Percentiles rank a stretch among this genome's conserved stretches.
phyloP scores from a whole-genome alignment of 495 filamentous ascomycete genomes.

The Aspergillus ellipticus region DNA sequence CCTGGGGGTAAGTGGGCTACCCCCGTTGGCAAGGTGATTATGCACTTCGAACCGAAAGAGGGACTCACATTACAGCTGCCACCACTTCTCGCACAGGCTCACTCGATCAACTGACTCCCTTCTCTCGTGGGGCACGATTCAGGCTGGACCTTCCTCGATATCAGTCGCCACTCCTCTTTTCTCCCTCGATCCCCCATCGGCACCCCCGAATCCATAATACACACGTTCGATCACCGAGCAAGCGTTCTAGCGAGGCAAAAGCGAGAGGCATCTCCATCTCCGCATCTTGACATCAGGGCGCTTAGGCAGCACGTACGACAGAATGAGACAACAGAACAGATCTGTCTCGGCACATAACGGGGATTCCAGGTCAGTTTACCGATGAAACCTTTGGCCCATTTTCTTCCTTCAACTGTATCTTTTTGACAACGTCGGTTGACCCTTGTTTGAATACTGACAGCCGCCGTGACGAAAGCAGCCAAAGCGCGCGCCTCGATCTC shows the following conservation, averaged over 20 bases:
- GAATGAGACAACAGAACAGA: neutral
- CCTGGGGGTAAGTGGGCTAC: neutral
- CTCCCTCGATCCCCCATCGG: neutral
- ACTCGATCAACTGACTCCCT: neutral
- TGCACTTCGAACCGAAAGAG: neutral
- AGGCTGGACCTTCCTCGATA: neutral
- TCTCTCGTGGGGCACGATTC: conserved; percentile 2
- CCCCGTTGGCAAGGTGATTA: neutral
- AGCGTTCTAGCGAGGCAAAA: neutral
- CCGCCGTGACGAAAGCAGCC: conserved; percentile 4
- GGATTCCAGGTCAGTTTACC: neutral
- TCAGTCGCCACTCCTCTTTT: neutral
- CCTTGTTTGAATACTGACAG: neutral
- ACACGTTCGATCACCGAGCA: neutral
- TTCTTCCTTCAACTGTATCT: neutral
- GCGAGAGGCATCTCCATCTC: neutral
- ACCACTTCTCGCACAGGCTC: conserved; percentile 5
- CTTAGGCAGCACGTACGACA: neutral
- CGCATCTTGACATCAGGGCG: neutral
- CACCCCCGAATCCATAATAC: neutral
- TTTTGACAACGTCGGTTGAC: neutral
- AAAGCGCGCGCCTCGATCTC: conserved; percentile 1
- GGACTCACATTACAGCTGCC: conserved; percentile 4
- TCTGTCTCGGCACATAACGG: neutral
- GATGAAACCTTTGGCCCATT: neutral